These are phyloP conservation scores for Globisporangium cederbergense DNA, from an alignment of 352 stramenopile species.

Conservation along the genomic window DNA sequence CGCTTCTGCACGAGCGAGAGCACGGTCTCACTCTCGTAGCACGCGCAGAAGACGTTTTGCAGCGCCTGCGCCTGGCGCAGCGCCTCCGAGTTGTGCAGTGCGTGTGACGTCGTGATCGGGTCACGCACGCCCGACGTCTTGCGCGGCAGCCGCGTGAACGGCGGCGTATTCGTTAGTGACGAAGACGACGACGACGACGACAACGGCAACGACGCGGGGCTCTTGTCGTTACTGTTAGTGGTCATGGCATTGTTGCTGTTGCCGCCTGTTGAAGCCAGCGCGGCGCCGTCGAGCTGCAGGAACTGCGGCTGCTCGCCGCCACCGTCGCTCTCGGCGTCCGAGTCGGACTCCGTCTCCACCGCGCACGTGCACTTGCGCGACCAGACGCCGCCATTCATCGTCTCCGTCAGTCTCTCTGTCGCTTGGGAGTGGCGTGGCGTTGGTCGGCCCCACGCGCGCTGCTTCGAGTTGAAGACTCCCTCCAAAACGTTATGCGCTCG, in stretches of 20 bases:
- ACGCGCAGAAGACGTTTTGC: conserved; percentile 75
- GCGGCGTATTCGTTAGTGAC: conserved; percentile 20
- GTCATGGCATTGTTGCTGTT: background rate
- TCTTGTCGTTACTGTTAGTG: conserved; percentile 3
- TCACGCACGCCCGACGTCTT: conserved; percentile 42
- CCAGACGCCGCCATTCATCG: conserved; percentile 12
- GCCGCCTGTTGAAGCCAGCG: background rate
- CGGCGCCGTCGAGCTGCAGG: conserved; percentile 1
- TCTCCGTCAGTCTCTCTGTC: background rate
- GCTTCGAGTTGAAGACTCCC: background rate
- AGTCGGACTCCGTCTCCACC: conserved; percentile 70
- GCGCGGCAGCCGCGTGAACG: conserved; percentile 33
- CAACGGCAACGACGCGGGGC: conserved; percentile 7
- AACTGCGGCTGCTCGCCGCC: conserved; percentile 27
- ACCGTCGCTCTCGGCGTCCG: conserved; percentile 46
- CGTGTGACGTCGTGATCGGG: conserved; percentile 58
- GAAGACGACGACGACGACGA: conserved; percentile 10
- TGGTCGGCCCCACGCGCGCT: background rate
- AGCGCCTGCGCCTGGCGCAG: conserved; percentile 54
- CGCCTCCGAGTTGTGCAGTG: conserved; percentile 69
- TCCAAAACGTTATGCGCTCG: too few relatives aligned
- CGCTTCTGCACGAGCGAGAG: conserved; percentile 52
- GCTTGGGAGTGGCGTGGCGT: background rate
- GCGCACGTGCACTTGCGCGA: conserved; percentile 67
- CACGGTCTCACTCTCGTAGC: conserved; percentile 73